Base-by-base conservation (phyloP, 2,329 filamentous ascomycete genomes). In the Penicillium sp. region DNA sequence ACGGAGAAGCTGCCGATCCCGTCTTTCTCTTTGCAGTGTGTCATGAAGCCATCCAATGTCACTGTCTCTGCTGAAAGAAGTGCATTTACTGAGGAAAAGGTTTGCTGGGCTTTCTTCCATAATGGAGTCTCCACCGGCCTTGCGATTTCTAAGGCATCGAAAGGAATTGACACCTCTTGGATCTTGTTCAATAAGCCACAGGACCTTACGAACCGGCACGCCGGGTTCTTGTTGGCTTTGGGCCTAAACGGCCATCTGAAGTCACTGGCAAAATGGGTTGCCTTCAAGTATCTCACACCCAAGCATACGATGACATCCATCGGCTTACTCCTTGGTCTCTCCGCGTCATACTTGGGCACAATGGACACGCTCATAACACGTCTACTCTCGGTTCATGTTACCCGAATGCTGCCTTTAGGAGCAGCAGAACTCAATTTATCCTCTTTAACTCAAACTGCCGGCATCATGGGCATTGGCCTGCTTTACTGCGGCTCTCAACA, bases 251-350 rank as follows among this genome's bases (percentile, higher is more conserved):
- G 94, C 0, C 95, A 99, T 75, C 79, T 99, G n/a, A 94, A 91
- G 64, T 89, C 87, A 7, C 84, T 99, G 24, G 94, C 94, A 2
- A 97, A 97, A 77, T 99, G 94, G 93, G 88, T 99, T 39, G 93
- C 92, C 8, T 99, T 97, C 82, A 97, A 97, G 69, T 99, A 99
- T 64, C 79, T 99, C n/a, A 99, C 94, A 0, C 93, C 94, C 1
- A 99, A 99, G 68, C 95, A 99, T 73, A 96, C 92, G 23, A 99
- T 99, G 94, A 97, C 94, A 21, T 97, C 94, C 1, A 93, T 99
- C 51, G 94, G 94, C 9, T 80, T 99, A n/a, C 81, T 99, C 3
- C 81, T 99, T 0, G 94, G 94, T 1, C 80, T 99, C 16, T 92
- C 94, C 8, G 94, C 91, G 23, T 97, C 94, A 1, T 96, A 96